Base-by-base conservation (phyloP, 1,284 basidiomycete species). In the Naganishia sp. region DNA sequence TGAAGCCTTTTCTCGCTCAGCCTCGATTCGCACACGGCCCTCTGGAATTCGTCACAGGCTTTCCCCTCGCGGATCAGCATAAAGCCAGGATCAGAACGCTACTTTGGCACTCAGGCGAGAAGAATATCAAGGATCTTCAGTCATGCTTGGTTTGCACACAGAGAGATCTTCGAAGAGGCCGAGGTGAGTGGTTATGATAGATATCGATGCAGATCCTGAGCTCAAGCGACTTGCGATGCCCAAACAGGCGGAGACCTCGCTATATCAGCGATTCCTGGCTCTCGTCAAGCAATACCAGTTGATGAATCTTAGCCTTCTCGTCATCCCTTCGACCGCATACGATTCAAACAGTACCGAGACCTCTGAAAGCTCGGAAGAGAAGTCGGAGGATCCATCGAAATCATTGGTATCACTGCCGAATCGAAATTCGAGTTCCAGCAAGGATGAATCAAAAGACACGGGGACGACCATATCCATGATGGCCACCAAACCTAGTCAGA, bases 111-210 rank as follows among this genome's bases (percentile, higher is more conserved):
- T 25, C 87, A 94, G 23, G 89, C 91, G 4, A 85, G 93, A 0
- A 87, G 95, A 11, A 85, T 98, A 2, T 93, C 93, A 6, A 87
- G 95, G 54, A 94, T 97, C 72, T 98, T 99, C 76, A 91, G 91
- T 0, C 95, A 99, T 78, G 92, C 94, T 0, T 95, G 92, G 81
- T 93, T 89, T 81, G 90, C 92, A 76, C 92, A 98, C 78, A 88
- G 90, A 66, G 94, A 95, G 73, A 86, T 88, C 0, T 97, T 94
- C 73, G 88, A 92, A 71, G 88, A 90, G 72, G 90, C 90, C 50
- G 92, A 95, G 79, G 76, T 78, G 28, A 11, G 69, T 58, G 35
- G 32, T 53, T 7, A 6, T 23, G 51, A n/a, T 32, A 47, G 21
- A 47, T 35, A 65, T 64, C 13, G 10, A 10, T 23, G 5, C 23